These are phyloP conservation scores for Phytopythium vexans DNA, from an alignment of 352 stramenopile genomes.

Conservation along the genomic window DNA sequence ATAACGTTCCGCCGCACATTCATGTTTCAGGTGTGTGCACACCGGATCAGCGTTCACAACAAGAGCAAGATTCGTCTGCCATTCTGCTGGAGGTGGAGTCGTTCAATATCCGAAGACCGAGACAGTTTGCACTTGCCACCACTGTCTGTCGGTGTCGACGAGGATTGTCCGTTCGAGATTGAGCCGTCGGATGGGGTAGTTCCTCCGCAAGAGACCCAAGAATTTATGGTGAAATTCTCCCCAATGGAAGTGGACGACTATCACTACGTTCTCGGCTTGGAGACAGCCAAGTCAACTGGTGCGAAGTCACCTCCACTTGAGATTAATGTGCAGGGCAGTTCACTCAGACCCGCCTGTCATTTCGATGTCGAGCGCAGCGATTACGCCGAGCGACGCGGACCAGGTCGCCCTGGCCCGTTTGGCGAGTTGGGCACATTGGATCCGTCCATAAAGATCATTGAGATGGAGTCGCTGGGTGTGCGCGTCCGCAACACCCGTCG, in stretches of 20 bases:
- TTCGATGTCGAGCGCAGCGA: conserved; percentile 91
- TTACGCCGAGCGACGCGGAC: conserved; percentile 74
- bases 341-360: conserved; percentile 89
- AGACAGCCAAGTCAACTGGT: conserved; percentile 7
- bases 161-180: conserved; percentile 89
- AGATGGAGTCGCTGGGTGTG: conserved; percentile 90
- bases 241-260: conserved; percentile 91
- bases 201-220: conserved; percentile 41
- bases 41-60: conserved; percentile 70
- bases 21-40: conserved; percentile 83
- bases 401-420: conserved; percentile 70
- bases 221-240: conserved; percentile 86
- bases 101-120: conserved; percentile 7
- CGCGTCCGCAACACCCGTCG: conserved; percentile 89
- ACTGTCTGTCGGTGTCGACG: conserved; percentile 17
- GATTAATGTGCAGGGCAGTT: conserved; percentile 68
- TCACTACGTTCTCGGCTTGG: conserved; percentile 62
- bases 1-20: conserved; percentile 82
- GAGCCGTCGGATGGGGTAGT: conserved; percentile 60
- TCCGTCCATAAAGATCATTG: conserved; percentile 86
- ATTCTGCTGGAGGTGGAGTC: conserved; percentile 60
- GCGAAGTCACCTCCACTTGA: conserved; percentile 15
- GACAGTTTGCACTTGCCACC: conserved; percentile 6
- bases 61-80: conserved; percentile 63
- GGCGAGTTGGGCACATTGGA: conserved; percentile 85